Percentiles rank a stretch among this genome's conserved stretches.
Conservation (phyloP, 306 rosid species). For the Vigna radiata region DNA sequence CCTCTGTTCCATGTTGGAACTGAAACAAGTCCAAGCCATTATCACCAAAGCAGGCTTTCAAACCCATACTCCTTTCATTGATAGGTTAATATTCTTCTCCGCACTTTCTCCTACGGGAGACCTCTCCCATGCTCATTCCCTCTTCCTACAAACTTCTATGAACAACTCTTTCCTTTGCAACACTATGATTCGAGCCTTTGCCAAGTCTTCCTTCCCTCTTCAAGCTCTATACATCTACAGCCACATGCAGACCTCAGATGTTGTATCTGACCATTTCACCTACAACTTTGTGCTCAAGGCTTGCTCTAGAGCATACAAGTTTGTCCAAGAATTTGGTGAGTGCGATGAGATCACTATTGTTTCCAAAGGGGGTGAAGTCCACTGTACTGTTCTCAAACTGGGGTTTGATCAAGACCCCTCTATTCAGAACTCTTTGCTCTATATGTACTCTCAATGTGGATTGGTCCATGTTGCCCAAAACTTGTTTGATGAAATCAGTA, state of each 20-base stretch:
- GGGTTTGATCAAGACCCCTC: slow-evolving; percentile 56
- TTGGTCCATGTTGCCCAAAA: slow-evolving; percentile 50
- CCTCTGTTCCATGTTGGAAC: slow-evolving; percentile 57
- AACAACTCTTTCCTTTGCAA: slow-evolving; percentile 58
- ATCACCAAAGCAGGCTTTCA: slow-evolving; percentile 59
- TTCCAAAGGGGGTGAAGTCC: slow-evolving; percentile 71
- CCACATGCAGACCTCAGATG: slow-evolving; percentile 46
- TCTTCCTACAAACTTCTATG: slow-evolving; percentile 61
- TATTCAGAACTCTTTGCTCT: slow-evolving; percentile 63
- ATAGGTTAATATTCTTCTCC: slow-evolving; percentile 54
- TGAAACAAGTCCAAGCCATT: slow-evolving; percentile 56
- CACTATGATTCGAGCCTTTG: slow-evolving; percentile 75
- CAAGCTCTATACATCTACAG: slow-evolving; percentile 57
- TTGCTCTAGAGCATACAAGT: slow-evolving; percentile 59
- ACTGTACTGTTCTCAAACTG: slow-evolving; percentile 54
- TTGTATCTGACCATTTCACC: slow-evolving; percentile 56
- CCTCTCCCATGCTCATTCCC: slow-evolving; percentile 61
- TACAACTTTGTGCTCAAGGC: slow-evolving; percentile 70
- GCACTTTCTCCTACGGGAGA: slow-evolving; percentile 67
- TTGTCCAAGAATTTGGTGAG: slow-evolving; percentile 36
- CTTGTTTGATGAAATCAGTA: slow-evolving; percentile 65
- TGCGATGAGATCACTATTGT: slow-evolving; percentile 37
- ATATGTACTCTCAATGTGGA: slow-evolving; percentile 58
- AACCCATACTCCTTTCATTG: slow-evolving; percentile 28
- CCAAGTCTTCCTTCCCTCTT: slow-evolving; percentile 58